Evolutionary conservation across 2,329 filamentous ascomycete species (phyloP), one percentile per base, ranked within the genome.

Genomic region (Coniochaeta sp.): DNA sequence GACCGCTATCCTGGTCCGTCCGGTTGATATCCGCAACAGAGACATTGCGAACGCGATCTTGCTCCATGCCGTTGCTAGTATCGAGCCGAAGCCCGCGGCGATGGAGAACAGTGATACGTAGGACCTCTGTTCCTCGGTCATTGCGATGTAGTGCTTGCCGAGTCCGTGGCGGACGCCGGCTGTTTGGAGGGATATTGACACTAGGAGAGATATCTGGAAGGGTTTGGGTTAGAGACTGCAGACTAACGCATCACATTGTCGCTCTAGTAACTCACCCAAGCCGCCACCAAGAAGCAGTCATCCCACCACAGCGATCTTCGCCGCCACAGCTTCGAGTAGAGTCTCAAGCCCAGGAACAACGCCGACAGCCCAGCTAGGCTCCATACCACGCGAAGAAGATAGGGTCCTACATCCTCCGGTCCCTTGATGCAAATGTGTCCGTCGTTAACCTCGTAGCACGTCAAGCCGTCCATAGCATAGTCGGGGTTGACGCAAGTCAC

Each of bases 41-140:
- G 59, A 60, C 14, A 62, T 51, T 13, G 59, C 60, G 32, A 65
- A 61, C 1, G 62, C 62, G 1, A 59, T 62, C 54, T 65, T 65
- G 42, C 59, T 60, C 59, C 55, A 59, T 13, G 60, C 56, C 18
- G 62, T 60, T 8, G 60, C 60, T 6, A 63, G 52, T 10, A 63
- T 53, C 6, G 59, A 58, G 26, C 55, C 56, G 16, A 54, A 51
- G 24, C 49, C 49, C 9, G 26, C 31, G 4, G 48, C 16, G 33
- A 51, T 48, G 6, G 48, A 51, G 27, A 28, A 35, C 4, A 53
- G 26, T 4, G 32, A 10, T 12, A 53, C 30, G 4, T 3, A 13
- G 13, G 45, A 30, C n/a, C 18, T 30, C n/a, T 47, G 26, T 9
- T 30, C 45, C 45, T 28, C 26, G n/a, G 28, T 28, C 26, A 47